phyloP scores from a whole-genome alignment of 108 stramenopile genomes.

The Aureococcus anophagefferens region DNA sequence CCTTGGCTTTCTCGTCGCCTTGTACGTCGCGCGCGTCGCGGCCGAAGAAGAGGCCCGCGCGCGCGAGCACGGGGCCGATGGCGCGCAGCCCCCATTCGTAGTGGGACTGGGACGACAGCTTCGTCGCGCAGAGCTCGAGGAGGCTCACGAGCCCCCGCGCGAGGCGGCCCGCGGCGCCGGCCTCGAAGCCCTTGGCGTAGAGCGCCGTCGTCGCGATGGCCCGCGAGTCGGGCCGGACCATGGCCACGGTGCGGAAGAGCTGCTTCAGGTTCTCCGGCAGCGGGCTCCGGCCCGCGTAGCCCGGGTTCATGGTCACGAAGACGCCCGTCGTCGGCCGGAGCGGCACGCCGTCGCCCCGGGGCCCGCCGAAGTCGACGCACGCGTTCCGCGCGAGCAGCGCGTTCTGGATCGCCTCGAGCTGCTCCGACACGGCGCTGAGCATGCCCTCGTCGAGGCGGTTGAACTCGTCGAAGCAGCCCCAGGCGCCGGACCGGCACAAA shows the following conservation, averaged over 20 bases:
- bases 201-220: slow-evolving; percentile 98
- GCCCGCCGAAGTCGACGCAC: slow-evolving; percentile 22
- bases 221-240: slow-evolving; percentile 90
- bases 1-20: slow-evolving; percentile 16
- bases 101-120: slow-evolving; percentile 80
- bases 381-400: slow-evolving; percentile 59
- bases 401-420: slow-evolving; percentile 87
- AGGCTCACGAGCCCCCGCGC: slow-evolving; percentile 81
- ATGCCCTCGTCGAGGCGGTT: slow-evolving; percentile 95
- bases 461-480: slow-evolving; percentile 96
- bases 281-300: slow-evolving; percentile 95
- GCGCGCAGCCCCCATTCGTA: slow-evolving; percentile 98
- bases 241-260: slow-evolving; percentile 94
- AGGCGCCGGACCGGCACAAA: slow-evolving; percentile 90
- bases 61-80: slow-evolving; percentile 50
- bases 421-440: slow-evolving; percentile 90
- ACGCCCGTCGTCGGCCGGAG: slow-evolving; percentile 24
- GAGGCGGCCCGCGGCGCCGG: slow-evolving; percentile 75
- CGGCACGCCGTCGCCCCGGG: not conserved
- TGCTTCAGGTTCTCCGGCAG: slow-evolving; percentile 97
- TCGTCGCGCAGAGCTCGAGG: slow-evolving; percentile 63
- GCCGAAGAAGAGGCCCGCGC: slow-evolving; percentile 36
- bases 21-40: not conserved
- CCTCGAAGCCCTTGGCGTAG: slow-evolving; percentile 84
- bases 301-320: slow-evolving; percentile 99